Conservation (phyloP, 225 moss, liverwort and hornwort species). For the Bryoerythrophyllum caledonicum region DNA sequence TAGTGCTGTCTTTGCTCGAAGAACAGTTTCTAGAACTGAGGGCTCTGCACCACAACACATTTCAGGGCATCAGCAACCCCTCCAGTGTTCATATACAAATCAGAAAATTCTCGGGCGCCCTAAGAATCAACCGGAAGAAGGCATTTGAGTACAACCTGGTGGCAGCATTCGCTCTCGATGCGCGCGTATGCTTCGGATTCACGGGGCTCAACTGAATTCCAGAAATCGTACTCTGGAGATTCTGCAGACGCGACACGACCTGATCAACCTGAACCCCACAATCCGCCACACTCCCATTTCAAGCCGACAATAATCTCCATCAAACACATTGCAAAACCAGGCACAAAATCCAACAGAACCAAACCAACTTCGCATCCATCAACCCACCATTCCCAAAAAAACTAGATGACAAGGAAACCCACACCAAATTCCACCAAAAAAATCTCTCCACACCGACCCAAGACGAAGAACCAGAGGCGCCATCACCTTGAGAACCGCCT, state of each 20-base stretch:
- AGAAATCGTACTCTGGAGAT: slow-evolving; percentile 51
- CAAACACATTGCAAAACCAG: not conserved
- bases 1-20: slow-evolving; percentile 16
- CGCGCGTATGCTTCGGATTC: slow-evolving; percentile 30
- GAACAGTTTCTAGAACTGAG: slow-evolving; percentile 15
- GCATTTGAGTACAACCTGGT: slow-evolving; percentile 15
- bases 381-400: not conserved
- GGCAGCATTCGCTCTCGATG: slow-evolving; percentile 15
- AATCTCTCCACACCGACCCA: not conserved
- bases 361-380: not conserved
- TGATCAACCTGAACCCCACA: slow-evolving; percentile 54
- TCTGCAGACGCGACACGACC: slow-evolving; percentile 56
- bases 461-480: not conserved
- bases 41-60: slow-evolving; percentile 22
- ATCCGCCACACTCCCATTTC: not conserved
- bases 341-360: too few relatives aligned
- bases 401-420: not conserved
- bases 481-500: slow-evolving; percentile 57
- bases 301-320: not conserved
- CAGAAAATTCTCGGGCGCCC: too few relatives aligned
- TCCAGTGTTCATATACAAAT: too few relatives aligned
- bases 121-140: not conserved
- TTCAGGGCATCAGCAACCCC: not conserved
- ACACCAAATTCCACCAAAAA: too few relatives aligned
- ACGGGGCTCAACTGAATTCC: slow-evolving; percentile 53